Evolutionary conservation across 169 alveolate species (phyloP).

Genomic region (Neospora caninum): DNA sequence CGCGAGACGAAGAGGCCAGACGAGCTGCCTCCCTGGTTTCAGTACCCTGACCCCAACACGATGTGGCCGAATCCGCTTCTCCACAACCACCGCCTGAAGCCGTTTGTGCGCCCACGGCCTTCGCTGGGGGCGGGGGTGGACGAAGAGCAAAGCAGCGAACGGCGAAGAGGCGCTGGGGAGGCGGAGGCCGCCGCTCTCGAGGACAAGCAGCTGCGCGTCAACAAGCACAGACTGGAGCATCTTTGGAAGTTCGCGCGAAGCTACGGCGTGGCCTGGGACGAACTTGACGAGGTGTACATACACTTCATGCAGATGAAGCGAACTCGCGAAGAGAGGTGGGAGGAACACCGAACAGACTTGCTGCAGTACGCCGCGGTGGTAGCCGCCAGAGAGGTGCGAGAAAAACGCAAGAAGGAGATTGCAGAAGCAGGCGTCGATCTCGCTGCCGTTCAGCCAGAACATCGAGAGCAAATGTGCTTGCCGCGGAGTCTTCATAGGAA

Average conservation of each 20-base stretch:
- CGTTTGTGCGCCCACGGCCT: slow-evolving; percentile 33
- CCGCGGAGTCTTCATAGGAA: slow-evolving; percentile 49
- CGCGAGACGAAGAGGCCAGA: background rate
- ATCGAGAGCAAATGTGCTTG: slow-evolving; percentile 37
- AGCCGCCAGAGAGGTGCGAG: slow-evolving; percentile 23
- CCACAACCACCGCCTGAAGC: slow-evolving; percentile 65
- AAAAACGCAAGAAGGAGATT: background rate
- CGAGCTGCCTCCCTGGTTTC: background rate
- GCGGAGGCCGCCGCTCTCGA: background rate
- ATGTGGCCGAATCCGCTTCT: slow-evolving; percentile 69
- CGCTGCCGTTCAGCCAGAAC: background rate
- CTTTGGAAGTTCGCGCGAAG: slow-evolving; percentile 61
- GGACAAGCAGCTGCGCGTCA: slow-evolving; percentile 38
- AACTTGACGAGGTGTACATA: slow-evolving; percentile 61
- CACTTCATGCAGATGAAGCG: slow-evolving; percentile 28
- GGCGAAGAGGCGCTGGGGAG: background rate
- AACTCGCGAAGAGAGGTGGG: slow-evolving; percentile 45
- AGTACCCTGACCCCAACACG: slow-evolving; percentile 62
- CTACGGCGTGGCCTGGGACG: slow-evolving; percentile 69
- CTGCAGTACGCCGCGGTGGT: slow-evolving; percentile 56
- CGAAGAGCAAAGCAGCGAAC: background rate
- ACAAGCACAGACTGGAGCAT: slow-evolving; percentile 53
- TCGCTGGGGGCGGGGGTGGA: background rate
- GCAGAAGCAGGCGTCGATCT: slow-evolving; percentile 12
- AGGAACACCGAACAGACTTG: slow-evolving; percentile 20